These are phyloP conservation scores for Trichosporon asahii DNA, from an alignment of 1,284 basidiomycete genomes.

Conservation along the genomic window DNA sequence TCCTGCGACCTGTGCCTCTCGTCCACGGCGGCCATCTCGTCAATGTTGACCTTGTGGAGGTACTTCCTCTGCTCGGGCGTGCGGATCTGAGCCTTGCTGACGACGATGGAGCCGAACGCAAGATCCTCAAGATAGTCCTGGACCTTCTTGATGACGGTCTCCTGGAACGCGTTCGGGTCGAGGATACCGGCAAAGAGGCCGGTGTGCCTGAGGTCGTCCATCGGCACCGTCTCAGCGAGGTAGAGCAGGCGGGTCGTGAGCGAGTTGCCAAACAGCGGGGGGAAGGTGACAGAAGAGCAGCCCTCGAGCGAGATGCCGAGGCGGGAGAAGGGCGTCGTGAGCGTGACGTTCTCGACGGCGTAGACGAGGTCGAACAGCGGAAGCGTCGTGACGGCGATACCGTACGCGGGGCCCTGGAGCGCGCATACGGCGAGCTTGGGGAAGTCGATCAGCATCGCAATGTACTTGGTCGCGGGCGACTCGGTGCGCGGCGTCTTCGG, in stretches of 20 bases:
- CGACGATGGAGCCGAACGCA: slow-evolving; percentile 15
- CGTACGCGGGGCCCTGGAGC: slow-evolving; percentile 25
- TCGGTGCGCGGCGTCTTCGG: neutral
- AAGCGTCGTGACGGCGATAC: slow-evolving; percentile 24
- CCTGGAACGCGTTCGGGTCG: slow-evolving; percentile 11
- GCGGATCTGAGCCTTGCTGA: slow-evolving; percentile 20
- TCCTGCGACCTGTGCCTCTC: slow-evolving; percentile 15
- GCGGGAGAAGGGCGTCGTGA: slow-evolving; percentile 27
- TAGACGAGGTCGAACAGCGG: slow-evolving; percentile 27
- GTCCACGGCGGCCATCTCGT: slow-evolving; percentile 19
- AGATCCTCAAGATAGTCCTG: slow-evolving; percentile 19
- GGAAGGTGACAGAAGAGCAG: slow-evolving; percentile 20
- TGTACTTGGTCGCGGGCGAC: slow-evolving; percentile 13
- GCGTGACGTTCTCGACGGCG: slow-evolving; percentile 17
- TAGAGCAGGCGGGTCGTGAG: slow-evolving; percentile 22
- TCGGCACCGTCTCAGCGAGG: slow-evolving; percentile 22
- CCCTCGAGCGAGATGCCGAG: slow-evolving; percentile 26
- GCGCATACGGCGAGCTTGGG: slow-evolving; percentile 24
- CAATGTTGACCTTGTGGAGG: slow-evolving; percentile 18
- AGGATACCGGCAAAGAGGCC: slow-evolving; percentile 20
- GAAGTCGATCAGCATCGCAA: slow-evolving; percentile 24
- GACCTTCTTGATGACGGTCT: slow-evolving; percentile 14
- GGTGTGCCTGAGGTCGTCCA: slow-evolving; percentile 14
- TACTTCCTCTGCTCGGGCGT: slow-evolving; percentile 7
- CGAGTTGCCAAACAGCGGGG: slow-evolving; percentile 20